Evolutionary conservation across 306 rosid genomes (phyloP), one percentile per base, ranked within the genome.

Genomic region (Crataegus laevigata): DNA sequence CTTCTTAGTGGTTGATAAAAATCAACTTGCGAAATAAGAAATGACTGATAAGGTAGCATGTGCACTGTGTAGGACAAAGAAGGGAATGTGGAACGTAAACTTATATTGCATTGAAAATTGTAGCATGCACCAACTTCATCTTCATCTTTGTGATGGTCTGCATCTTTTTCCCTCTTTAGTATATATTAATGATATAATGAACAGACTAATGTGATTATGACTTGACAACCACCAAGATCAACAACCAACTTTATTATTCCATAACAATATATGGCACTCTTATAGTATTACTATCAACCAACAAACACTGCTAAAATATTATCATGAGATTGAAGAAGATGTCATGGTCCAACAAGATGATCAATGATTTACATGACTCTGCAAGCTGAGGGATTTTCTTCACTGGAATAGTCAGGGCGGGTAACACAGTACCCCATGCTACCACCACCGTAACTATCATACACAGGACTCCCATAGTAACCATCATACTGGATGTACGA

Each of bases 311-410:
- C 60, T n/a, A 8, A 21, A 54, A 54, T 47, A 47, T 54, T 55
- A 55, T 21, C 25, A 26, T 4, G 3, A 55, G 21, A 15, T 14
- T 45, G 52, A 45, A 45, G 6, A 14, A 45, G 52, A 0, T 6
- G 7, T 14, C 52, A 15, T 7, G 1, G 1, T 47, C 21, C 54
- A 47, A 47, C 19, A 47, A 47, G 21, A 47, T 47, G 54, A 15
- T 15, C 54, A 14, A n/a, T 8, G 61, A 55, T 55, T 55, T 55
- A 55, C 61, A 55, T 55, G 61, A 55, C 6, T 2, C 14, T 38
- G 76, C 98, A 88, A 8, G 76, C 93, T 0, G 70, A 1, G 5
- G 89, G 52, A 50, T 84, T 86, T 67, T 89, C 90, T 25, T 91
- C 93, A 50, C 78, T 83, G 63, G 82, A 74, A 45, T 83, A 86